Conservation (phyloP, 345 rosid genomes). For the Melaleuca alternifolia region DNA sequence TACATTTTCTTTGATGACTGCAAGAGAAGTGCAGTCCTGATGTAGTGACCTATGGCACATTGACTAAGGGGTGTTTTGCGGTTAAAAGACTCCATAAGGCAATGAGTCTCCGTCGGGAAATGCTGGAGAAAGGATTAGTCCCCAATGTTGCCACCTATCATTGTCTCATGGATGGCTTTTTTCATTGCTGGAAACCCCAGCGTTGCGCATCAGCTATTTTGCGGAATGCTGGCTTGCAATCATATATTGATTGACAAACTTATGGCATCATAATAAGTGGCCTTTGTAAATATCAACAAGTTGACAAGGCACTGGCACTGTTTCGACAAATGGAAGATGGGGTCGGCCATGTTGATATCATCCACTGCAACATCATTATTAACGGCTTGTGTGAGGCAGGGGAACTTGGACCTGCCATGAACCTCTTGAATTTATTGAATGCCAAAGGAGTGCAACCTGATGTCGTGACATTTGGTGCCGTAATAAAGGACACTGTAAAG, state of each 20-base stretch:
- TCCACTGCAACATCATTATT: neutral
- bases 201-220: neutral
- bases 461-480: neutral
- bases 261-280: constrained; percentile 1
- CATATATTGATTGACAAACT: neutral
- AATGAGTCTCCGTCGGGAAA: neutral
- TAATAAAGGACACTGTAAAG: neutral
- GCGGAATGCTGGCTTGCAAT: neutral
- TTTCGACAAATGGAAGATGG: neutral
- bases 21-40: neutral
- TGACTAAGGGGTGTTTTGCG: constrained; percentile 1
- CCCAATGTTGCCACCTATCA: constrained; percentile 1
- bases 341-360: neutral
- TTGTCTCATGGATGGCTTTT: neutral
- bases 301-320: neutral
- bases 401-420: neutral
- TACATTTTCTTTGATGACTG: neutral
- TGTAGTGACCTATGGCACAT: neutral
- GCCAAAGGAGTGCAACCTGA: neutral
- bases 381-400: neutral
- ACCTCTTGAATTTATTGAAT: neutral
- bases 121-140: neutral
- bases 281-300: neutral
- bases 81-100: neutral
- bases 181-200: neutral